Conservation (phyloP, 495 filamentous ascomycete species). For the Podospora pseudoanserina region DNA sequence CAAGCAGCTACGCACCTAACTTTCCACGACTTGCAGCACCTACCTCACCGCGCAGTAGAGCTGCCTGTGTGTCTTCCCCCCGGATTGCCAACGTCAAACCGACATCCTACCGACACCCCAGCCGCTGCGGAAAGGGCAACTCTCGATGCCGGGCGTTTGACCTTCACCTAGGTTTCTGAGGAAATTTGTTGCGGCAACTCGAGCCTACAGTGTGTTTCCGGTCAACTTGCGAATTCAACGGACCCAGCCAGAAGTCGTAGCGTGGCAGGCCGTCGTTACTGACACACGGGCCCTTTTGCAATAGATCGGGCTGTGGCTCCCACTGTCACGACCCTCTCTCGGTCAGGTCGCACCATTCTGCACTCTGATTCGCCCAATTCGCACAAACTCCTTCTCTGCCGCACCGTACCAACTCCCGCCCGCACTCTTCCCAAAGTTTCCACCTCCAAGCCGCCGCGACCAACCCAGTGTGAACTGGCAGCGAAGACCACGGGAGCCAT, state of each 20-base stretch:
- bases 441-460: slow-evolving; percentile 29
- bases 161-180: not conserved
- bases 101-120: not conserved
- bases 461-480: slow-evolving; percentile 22
- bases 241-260: slow-evolving; percentile 16
- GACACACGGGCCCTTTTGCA: slow-evolving; percentile 16
- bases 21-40: not conserved
- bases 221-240: not conserved
- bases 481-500: slow-evolving; percentile 24
- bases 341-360: slow-evolving; percentile 24
- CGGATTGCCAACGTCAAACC: not conserved
- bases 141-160: not conserved
- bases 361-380: slow-evolving; percentile 34
- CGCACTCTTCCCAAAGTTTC: slow-evolving; percentile 33
- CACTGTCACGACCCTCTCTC: slow-evolving; percentile 3
- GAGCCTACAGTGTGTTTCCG: not conserved
- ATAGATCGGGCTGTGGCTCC: slow-evolving; percentile 23
- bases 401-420: slow-evolving; percentile 35
- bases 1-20: not conserved
- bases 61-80: not conserved
- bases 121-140: not conserved
- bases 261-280: slow-evolving; percentile 26
- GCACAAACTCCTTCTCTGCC: slow-evolving; percentile 34
- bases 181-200: not conserved
- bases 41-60: not conserved